Percentiles rank a stretch among this genome's conserved stretches.
These are phyloP conservation scores for Alopecurus myosuroides DNA, from an alignment of 176 grass and related monocot species.

Conservation along the genomic window DNA sequence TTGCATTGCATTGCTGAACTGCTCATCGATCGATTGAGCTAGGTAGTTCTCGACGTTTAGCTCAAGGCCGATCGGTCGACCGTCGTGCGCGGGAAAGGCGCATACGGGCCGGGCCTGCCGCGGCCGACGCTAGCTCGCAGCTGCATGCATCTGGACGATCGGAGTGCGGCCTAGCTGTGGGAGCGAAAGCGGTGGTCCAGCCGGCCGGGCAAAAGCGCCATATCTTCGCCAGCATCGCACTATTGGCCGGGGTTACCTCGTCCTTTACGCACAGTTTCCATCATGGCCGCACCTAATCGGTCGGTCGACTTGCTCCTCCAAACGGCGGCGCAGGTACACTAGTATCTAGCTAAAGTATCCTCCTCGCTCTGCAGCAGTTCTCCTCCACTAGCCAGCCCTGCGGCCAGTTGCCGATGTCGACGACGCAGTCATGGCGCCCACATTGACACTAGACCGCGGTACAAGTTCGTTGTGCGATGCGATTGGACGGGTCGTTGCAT, in stretches of 20 bases:
- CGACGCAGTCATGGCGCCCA: not conserved
- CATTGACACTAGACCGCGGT: not conserved
- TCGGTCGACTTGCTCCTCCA: not conserved
- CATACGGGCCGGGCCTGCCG: not conserved
- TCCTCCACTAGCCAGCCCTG: not conserved
- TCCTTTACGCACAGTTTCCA: not conserved
- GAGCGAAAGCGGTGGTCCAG: not conserved
- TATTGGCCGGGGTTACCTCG: not conserved
- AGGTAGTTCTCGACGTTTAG: not conserved
- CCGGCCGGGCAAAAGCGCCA: not conserved
- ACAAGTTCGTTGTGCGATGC: not conserved
- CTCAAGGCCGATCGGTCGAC: not conserved
- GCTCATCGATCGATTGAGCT: not conserved
- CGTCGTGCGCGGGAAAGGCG: conserved; percentile 4
- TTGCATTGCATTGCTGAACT: not conserved
- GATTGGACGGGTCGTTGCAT: conserved; percentile 7
- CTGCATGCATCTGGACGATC: conserved; percentile 3
- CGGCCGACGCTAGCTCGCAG: not conserved
- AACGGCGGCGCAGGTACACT: not conserved
- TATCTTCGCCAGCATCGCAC: conserved; percentile 27
- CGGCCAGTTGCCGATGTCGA: not conserved
- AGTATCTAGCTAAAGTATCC: not conserved
- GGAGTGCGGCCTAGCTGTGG: conserved; percentile 9
- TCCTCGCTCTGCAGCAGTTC: not conserved
- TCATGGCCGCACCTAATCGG: not conserved